Base-by-base conservation (phyloP, 805 yeast species). In the Saccharomyces mikatae region DNA sequence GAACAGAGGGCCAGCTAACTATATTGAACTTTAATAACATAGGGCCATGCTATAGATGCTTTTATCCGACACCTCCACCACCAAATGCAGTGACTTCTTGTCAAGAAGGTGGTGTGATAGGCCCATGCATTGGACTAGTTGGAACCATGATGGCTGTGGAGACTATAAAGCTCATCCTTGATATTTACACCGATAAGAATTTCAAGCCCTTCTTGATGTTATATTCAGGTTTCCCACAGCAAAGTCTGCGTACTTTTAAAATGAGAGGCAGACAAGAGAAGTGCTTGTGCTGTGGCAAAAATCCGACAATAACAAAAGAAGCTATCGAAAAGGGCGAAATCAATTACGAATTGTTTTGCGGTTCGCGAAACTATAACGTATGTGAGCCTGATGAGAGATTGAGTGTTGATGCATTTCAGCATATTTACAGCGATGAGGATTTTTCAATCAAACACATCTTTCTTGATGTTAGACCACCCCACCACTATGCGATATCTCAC, bases 41-140 rank as follows among this genome's bases (percentile, higher is more conserved):
- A 2, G 96, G 96, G 0, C 99, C 99, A 0, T 94, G 99, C 67
- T 94, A 94, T 66, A 74, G 99, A 56, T 94, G 99, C 66, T 83
- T 91, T 70, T 89, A 87, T 61, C 98, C 99, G 0, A 73, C 73
- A 6, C 96, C 98, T 0, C 97, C 99, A 0, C 82, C 91, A 1
- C 87, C 96, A 1, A 84, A 81, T 55, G 76, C 87, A 1, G 89
- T 91, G 1, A 80, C 89, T 0, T 80, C 95, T 0, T 94, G 99
- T 63, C 81, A 87, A 13, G 98, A 90, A 69, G 96, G 96, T 2
- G 97, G 97, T 4, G 95, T 92, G 0, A 69, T 94, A 27, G 99
- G 99, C 0, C 96, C 98, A 0, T 94, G 91, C n/a, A 95, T 94
- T 53, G 99, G 99, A 0, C 62, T 89, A 0, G 81, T 92, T 66